Conservation (phyloP, 305 asterid species). For the Lippia alba region DNA sequence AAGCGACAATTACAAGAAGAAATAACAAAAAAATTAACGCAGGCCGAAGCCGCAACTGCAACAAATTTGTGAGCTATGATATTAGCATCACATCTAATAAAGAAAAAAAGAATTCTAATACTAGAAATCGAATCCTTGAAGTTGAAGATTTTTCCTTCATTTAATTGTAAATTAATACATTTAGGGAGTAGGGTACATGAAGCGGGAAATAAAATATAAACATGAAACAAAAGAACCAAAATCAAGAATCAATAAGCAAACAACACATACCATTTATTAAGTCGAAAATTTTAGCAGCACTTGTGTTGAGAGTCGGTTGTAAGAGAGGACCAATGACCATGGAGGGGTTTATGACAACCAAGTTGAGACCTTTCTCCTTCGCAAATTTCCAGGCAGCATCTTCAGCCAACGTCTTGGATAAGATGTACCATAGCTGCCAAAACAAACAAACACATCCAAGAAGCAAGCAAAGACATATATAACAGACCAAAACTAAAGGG, state of each 20-base stretch:
- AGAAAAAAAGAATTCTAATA: no score
- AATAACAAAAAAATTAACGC: no score
- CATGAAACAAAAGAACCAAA: not conserved
- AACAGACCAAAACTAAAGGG: no score
- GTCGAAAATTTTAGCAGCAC: conserved; percentile 39
- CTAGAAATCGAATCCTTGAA: no score
- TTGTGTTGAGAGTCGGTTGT: conserved; percentile 53
- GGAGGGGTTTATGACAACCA: conserved; percentile 50
- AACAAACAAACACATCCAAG: not conserved
- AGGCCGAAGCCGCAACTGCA: no score
- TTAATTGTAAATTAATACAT: no score
- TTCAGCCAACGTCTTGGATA: conserved; percentile 52
- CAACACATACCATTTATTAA: conserved; percentile 39
- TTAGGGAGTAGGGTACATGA: no score
- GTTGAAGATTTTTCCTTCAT: no score
- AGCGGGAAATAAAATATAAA: no score
- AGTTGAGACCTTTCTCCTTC: conserved; percentile 45
- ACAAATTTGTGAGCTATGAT: no score
- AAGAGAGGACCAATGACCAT: conserved; percentile 49
- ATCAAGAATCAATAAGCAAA: not conserved
- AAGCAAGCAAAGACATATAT: not conserved
- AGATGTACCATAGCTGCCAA: conserved; percentile 43
- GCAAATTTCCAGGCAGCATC: conserved; percentile 53
- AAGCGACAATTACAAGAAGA: no score
- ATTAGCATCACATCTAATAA: no score